phyloP scores from a whole-genome alignment of 2,329 filamentous ascomycete genomes.

The Fusarium oligoseptatum region DNA sequence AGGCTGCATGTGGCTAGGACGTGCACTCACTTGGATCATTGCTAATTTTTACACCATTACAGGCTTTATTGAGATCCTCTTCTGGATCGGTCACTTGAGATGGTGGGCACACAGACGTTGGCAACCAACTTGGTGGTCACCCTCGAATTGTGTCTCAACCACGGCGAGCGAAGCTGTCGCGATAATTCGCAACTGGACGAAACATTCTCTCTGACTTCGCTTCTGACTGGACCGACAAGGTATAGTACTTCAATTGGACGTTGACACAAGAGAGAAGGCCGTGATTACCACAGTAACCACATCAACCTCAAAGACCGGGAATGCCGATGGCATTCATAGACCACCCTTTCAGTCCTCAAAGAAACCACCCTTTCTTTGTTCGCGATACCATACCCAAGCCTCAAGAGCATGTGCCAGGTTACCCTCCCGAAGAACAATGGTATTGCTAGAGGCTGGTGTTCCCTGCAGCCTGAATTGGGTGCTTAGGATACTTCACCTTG shows the following conservation, averaged over 20 bases:
- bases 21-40: neutral
- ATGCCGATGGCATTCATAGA: constrained; percentile 23
- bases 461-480: neutral
- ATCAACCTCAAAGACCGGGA: constrained; percentile 12
- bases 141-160: neutral
- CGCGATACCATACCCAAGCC: constrained; percentile 4
- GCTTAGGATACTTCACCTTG: neutral
- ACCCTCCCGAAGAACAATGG: constrained; percentile 25
- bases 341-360: constrained; percentile 27
- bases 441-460: constrained; percentile 18
- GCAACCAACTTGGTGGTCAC: neutral
- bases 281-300: neutral
- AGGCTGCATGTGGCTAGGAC: constrained; percentile 8
- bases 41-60: constrained; percentile 30
- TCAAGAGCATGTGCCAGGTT: constrained; percentile 5
- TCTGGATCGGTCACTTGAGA: constrained; percentile 9
- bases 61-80: constrained; percentile 33
- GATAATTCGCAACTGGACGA: neutral
- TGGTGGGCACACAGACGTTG: neutral
- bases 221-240: neutral
- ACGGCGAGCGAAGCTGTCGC: neutral
- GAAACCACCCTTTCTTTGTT: constrained; percentile 28
- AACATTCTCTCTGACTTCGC: neutral
- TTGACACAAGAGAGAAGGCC: neutral
- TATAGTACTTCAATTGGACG: neutral